Conservation (phyloP, 140 eudicot genomes). For the Flaveria floridana region DNA sequence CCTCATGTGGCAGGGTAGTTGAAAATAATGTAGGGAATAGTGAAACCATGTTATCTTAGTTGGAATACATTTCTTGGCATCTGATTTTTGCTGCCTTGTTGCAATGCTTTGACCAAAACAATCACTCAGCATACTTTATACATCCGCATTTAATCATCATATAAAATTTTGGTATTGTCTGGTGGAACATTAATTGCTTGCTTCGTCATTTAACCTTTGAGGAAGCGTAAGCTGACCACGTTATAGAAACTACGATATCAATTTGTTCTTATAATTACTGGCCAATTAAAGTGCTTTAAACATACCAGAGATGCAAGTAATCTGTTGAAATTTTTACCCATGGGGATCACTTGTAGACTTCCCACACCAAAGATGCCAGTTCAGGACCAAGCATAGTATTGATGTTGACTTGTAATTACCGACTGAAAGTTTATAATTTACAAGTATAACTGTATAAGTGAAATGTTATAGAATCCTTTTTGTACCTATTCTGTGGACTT, state of each 20-base stretch:
- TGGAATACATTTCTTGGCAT: conserved; percentile 3
- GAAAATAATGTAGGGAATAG: conserved; percentile 5
- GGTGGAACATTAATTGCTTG: conserved; percentile 20
- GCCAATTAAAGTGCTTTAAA: not conserved
- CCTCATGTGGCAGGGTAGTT: conserved; percentile 25
- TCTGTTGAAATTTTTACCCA: not conserved
- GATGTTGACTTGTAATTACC: not conserved
- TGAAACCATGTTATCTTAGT: not conserved
- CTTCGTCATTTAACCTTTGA: not conserved
- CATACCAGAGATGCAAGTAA: not conserved
- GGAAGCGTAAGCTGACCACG: conserved; percentile 5
- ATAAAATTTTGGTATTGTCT: not conserved
- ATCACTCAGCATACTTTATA: not conserved
- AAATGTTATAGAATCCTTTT: not conserved
- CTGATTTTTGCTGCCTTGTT: not conserved
- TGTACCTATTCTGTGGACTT: not conserved
- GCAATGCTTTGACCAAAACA: not conserved
- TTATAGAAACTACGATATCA: not conserved
- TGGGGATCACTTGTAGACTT: not conserved
- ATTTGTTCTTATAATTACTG: not conserved
- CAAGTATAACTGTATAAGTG: not conserved
- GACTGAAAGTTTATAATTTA: not conserved
- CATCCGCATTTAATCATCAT: not conserved
- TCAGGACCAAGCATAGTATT: not conserved
- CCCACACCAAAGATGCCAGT: not conserved